These are phyloP conservation scores for Eucalyptus guilfoylei DNA, from an alignment of 345 rosid species.

Conservation along the genomic window DNA sequence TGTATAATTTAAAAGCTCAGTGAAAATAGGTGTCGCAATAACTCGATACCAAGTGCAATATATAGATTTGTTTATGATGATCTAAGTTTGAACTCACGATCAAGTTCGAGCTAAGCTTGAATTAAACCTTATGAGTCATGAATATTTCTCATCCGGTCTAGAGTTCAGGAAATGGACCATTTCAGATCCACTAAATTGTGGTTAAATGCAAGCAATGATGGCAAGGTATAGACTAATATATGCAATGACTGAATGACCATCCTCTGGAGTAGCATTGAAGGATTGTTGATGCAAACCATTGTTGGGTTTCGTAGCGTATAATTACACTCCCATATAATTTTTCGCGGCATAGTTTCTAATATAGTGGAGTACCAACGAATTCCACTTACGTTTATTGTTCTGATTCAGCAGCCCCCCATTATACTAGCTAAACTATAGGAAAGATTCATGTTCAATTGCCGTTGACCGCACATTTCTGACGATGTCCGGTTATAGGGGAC, in stretches of 20 bases:
- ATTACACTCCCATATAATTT: neutral
- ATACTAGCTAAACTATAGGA: neutral
- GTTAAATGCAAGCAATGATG: neutral
- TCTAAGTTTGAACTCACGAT: neutral
- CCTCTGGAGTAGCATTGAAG: neutral
- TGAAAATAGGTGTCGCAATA: fast-evolving
- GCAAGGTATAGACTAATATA: neutral
- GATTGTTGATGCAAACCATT: neutral
- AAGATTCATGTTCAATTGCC: neutral
- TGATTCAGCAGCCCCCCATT: neutral
- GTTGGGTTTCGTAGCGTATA: neutral
- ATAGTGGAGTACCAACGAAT: neutral
- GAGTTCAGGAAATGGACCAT: neutral
- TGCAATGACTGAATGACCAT: neutral
- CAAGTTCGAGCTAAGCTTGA: neutral
- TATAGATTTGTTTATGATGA: fast-evolving
- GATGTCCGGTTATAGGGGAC: neutral
- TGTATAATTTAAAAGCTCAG: fast-evolving
- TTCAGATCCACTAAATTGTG: neutral
- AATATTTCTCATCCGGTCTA: neutral
- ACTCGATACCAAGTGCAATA: neutral
- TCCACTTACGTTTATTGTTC: neutral
- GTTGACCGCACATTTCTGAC: neutral
- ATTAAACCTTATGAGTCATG: neutral
- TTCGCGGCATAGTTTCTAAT: neutral